A percentile compares a stretch with the other conserved stretches of the same genome.
Evolutionary conservation across 2,329 filamentous ascomycete genomes (phyloP).

Genomic region (Dothideomycetidae sp.): DNA sequence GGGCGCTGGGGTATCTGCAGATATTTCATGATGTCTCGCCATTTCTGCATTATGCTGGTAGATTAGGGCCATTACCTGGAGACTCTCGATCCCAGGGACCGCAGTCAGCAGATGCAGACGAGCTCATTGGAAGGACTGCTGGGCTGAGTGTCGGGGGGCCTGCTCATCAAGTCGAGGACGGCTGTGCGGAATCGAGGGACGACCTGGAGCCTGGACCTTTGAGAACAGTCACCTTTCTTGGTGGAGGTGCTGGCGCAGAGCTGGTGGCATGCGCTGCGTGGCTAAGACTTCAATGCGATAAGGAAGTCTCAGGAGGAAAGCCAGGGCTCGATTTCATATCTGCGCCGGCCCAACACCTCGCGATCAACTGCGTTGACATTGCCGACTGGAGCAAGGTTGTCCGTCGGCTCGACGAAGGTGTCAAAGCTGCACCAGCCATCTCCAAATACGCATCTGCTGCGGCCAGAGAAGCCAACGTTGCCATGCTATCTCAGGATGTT

Average conservation of each 20-base stretch:
- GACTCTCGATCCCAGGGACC: not conserved
- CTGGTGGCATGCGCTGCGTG: slow-evolving; percentile 48
- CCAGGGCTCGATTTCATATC: slow-evolving; percentile 7
- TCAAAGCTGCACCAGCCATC: slow-evolving; percentile 37
- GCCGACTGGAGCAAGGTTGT: slow-evolving; percentile 61
- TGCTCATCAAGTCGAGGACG: slow-evolving; percentile 3
- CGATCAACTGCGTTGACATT: slow-evolving; percentile 61
- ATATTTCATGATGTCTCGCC: slow-evolving; percentile 32
- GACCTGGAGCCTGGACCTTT: slow-evolving; percentile 2
- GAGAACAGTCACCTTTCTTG: slow-evolving; percentile 43
- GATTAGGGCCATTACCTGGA: not conserved
- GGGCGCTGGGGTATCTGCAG: slow-evolving; percentile 70
- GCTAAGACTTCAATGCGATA: slow-evolving; percentile 19
- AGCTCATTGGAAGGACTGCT: not conserved
- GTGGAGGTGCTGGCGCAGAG: slow-evolving; percentile 52
- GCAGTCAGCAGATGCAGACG: slow-evolving; percentile 1
- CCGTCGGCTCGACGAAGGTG: slow-evolving; percentile 39
- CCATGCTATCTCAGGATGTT: slow-evolving; percentile 21
- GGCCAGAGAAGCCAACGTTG: slow-evolving; percentile 27
- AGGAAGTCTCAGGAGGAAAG: slow-evolving; percentile 3
- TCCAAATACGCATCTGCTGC: slow-evolving; percentile 36
- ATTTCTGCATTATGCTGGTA: slow-evolving; percentile 4
- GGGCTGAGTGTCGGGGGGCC: slow-evolving; percentile 1
- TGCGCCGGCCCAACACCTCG: slow-evolving; percentile 15
- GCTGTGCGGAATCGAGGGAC: not conserved